Percentiles rank a stretch among this genome's conserved stretches.
Conservation (phyloP, 2,329 filamentous ascomycete genomes). For the Fusarium transvaalense region DNA sequence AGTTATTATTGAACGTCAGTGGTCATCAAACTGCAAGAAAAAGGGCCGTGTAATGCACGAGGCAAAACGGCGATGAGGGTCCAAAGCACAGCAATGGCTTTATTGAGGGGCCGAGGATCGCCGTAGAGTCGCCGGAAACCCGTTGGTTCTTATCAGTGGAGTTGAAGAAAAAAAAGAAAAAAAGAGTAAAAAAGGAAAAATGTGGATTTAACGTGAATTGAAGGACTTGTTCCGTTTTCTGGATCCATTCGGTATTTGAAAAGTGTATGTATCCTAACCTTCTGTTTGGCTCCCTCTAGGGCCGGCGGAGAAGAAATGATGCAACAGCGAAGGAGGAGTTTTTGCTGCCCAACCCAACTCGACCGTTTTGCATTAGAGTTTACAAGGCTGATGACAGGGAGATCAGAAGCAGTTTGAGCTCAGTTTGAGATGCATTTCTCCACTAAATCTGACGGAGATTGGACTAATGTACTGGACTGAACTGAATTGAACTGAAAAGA, state of each 20-base stretch:
- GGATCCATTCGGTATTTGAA: constrained; percentile 9
- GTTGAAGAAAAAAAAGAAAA: not conserved
- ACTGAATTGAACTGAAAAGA: not conserved
- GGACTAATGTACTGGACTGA: too few species aligned
- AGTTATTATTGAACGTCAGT: not conserved
- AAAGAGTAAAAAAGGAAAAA: not conserved
- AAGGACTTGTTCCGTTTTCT: constrained; percentile 15
- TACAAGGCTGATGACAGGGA: constrained; percentile 32
- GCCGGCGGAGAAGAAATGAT: constrained; percentile 30
- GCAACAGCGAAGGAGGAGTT: constrained; percentile 15
- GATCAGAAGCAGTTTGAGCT: constrained; percentile 1
- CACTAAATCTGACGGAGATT: not conserved
- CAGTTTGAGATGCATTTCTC: constrained; percentile 6
- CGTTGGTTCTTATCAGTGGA: constrained; percentile 31
- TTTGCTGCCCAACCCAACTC: constrained; percentile 39
- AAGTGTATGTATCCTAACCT: not conserved
- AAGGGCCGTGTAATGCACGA: constrained; percentile 19
- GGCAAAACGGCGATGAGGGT: constrained; percentile 9
- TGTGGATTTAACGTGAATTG: constrained; percentile 16
- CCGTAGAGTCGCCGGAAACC: constrained; percentile 33
- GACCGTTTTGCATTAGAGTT: constrained; percentile 32
- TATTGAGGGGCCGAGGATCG: constrained; percentile 38
- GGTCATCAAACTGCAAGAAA: constrained; percentile 2
- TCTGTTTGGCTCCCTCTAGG: constrained; percentile 22
- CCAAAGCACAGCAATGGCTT: constrained; percentile 15